Percentiles rank a stretch among this genome's conserved stretches.
Conservation (phyloP, 2,329 filamentous ascomycete species). For the Thelonectria blattea region DNA sequence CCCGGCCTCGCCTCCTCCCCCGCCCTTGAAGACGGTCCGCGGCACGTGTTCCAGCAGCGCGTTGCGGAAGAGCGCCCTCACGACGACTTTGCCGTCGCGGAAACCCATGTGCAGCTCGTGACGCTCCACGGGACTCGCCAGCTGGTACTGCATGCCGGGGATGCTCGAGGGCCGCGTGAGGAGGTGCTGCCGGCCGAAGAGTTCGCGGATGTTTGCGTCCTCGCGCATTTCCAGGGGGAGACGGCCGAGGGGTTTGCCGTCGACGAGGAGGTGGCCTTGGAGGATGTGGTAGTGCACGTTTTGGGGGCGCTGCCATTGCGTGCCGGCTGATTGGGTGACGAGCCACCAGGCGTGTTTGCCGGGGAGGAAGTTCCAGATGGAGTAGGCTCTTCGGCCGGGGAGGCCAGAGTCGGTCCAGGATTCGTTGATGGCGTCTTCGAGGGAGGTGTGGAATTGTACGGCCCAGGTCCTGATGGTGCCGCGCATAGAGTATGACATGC, state of each 20-base stretch:
- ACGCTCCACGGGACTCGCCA: slow-evolving; percentile 27
- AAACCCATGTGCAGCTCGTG: slow-evolving; percentile 61
- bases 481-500: slow-evolving; percentile 18
- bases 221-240: slow-evolving; percentile 59
- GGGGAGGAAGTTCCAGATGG: slow-evolving; percentile 6
- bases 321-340: neutral
- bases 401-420: slow-evolving; percentile 16
- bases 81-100: slow-evolving; percentile 46
- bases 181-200: slow-evolving; percentile 61
- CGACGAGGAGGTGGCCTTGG: slow-evolving; percentile 44
- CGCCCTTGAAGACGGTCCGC: slow-evolving; percentile 36
- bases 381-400: slow-evolving; percentile 1
- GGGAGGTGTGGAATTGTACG: slow-evolving; percentile 30
- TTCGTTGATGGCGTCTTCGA: slow-evolving; percentile 36
- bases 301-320: slow-evolving; percentile 19
- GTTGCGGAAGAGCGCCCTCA: slow-evolving; percentile 45
- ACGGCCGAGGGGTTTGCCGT: slow-evolving; percentile 46
- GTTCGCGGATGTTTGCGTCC: slow-evolving; percentile 48
- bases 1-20: neutral
- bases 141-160: slow-evolving; percentile 55
- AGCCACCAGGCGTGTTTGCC: slow-evolving; percentile 13
- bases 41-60: slow-evolving; percentile 45
- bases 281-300: slow-evolving; percentile 43
- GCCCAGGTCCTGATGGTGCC: slow-evolving; percentile 13
- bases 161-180: slow-evolving; percentile 58